These are phyloP conservation scores for Thymus mandschuricus DNA, from an alignment of 257 asterid genomes.

Conservation along the genomic window DNA sequence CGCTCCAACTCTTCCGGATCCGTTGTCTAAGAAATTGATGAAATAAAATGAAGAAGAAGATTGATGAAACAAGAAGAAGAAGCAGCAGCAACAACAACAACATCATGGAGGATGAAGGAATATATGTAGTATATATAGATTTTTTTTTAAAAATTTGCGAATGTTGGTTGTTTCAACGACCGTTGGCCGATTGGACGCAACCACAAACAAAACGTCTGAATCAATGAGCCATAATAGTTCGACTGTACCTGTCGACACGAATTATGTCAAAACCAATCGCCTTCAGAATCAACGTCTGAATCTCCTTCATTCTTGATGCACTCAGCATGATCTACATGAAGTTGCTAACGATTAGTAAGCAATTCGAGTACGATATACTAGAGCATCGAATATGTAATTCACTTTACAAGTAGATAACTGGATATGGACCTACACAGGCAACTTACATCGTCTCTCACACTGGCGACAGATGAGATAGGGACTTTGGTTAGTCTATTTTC, in stretches of 20 bases:
- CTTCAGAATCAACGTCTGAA: conserved; percentile 37
- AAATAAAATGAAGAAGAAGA: no score
- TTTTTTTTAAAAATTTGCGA: no score
- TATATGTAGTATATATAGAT: no score
- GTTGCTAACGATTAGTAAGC: conserved; percentile 35
- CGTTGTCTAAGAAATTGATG: no score
- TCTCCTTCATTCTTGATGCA: conserved; percentile 58
- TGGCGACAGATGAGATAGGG: conserved; percentile 57
- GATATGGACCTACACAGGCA: conserved; percentile 22
- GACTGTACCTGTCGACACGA: conserved; percentile 71
- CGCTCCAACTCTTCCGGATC: no score
- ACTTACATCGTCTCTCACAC: conserved; percentile 81
- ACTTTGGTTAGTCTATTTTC: conserved; percentile 16
- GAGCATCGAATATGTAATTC: conserved; percentile 10
- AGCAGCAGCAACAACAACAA: no score
- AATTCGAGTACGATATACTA: conserved; percentile 5
- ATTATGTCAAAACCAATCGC: conserved; percentile 70
- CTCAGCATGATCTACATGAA: conserved; percentile 63
- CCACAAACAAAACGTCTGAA: no score
- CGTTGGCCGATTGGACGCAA: no score
- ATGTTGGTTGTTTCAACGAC: no score
- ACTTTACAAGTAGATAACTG: conserved; percentile 23
- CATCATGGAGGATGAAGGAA: no score
- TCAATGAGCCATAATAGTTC: no score
- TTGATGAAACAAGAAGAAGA: no score